These are phyloP conservation scores for Malus hybrid DNA, from an alignment of 331 rosid species.

Conservation along the genomic window DNA sequence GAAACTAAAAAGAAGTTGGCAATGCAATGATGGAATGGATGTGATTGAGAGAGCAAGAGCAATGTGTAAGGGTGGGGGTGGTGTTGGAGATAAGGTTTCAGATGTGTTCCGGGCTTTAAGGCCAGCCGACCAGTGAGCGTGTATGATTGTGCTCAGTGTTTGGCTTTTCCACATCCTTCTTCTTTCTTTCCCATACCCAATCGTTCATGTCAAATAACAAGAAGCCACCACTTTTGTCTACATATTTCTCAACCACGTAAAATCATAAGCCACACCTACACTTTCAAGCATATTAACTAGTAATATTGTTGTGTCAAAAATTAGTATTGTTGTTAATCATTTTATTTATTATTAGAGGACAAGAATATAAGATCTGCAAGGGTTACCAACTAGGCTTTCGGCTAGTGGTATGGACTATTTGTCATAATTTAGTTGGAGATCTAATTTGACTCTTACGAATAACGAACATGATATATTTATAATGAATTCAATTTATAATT, in stretches of 20 bases:
- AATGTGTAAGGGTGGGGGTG: background rate
- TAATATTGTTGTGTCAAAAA: too few relatives aligned
- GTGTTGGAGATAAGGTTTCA: conserved; percentile 68
- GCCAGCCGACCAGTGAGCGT: conserved; percentile 39
- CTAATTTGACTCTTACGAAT: too few relatives aligned
- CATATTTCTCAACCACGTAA: conserved; percentile 13
- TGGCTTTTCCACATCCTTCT: conserved; percentile 40
- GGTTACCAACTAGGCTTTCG: too few relatives aligned
- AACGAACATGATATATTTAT: too few relatives aligned
- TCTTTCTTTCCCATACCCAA: conserved; percentile 16
- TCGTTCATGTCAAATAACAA: conserved; percentile 33
- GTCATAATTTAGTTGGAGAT: too few relatives aligned
- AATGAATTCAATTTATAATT: too few relatives aligned
- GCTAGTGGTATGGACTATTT: too few relatives aligned
- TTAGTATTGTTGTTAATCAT: too few relatives aligned
- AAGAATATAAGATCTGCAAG: too few relatives aligned
- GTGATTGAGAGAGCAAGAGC: conserved; percentile 1
- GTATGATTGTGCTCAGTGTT: conserved; percentile 45
- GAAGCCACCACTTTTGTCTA: conserved; percentile 40
- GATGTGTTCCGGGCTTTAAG: conserved; percentile 47
- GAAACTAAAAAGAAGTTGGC: background rate
- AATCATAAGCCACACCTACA: conserved; percentile 5
- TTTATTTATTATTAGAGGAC: too few relatives aligned
- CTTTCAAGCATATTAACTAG: background rate
- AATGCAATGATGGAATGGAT: conserved; percentile 24